A percentile compares a stretch with the other conserved stretches of the same genome.
Conservation (phyloP, 768 basidiomycete genomes). For the Lactarius hengduanensis region DNA sequence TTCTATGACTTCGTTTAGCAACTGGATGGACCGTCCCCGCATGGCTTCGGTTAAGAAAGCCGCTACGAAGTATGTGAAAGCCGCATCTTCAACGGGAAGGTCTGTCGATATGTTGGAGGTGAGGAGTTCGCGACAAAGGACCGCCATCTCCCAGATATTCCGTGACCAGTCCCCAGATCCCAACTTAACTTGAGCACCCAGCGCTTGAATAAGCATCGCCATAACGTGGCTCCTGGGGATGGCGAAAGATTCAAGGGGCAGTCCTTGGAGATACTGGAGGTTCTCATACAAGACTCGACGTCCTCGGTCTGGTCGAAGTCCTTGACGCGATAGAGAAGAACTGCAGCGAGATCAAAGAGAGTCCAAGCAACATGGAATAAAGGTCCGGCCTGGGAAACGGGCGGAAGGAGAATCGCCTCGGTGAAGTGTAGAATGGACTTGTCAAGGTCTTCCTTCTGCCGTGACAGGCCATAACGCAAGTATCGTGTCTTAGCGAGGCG, state of each 20-base stretch:
- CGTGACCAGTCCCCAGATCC: not conserved
- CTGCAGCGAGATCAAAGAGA: no score
- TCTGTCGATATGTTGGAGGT: not conserved
- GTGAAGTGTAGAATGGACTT: not conserved
- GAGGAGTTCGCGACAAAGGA: not conserved
- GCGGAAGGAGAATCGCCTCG: not conserved
- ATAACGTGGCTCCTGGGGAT: no score
- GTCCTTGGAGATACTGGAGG: no score
- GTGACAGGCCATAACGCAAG: not conserved
- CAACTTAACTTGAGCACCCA: no score
- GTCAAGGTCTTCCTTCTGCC: not conserved
- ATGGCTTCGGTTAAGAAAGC: no score
- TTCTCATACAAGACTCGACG: no score
- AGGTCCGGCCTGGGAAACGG: not conserved
- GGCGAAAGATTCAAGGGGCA: no score
- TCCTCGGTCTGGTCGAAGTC: no score
- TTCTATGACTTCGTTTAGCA: not conserved
- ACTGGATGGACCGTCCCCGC: not conserved
- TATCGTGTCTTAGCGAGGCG: not conserved
- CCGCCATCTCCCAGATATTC: not conserved
- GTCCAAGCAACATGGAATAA: fast-evolving
- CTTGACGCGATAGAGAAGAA: no score
- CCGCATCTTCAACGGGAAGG: not conserved
- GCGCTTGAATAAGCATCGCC: fast-evolving
- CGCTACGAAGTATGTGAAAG: not conserved